phyloP scores from a whole-genome alignment of 2,329 filamentous ascomycete species.

The Exophiala sp. region DNA sequence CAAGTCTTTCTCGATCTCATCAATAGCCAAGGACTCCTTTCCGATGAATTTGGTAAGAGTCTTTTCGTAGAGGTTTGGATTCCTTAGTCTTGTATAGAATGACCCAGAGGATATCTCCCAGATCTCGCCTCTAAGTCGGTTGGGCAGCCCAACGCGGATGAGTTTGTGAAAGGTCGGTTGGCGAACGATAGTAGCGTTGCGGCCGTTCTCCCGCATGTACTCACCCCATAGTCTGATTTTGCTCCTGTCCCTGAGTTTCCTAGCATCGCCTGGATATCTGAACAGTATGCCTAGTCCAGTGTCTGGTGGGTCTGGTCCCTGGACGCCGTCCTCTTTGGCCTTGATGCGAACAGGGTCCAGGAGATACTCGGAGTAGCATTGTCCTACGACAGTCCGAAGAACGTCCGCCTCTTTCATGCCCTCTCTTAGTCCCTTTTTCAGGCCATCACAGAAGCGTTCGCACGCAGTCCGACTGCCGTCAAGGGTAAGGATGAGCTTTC shows the following conservation, averaged over 20 bases:
- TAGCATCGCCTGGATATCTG: constrained; percentile 88
- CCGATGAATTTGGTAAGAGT: constrained; percentile 81
- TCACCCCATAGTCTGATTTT: constrained; percentile 98
- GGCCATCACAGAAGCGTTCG: constrained; percentile 91
- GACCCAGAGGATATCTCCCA: constrained; percentile 96
- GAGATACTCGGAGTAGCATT: constrained; percentile 89
- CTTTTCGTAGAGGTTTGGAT: constrained; percentile 77
- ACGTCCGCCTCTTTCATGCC: constrained; percentile 85
- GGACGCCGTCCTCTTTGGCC: constrained; percentile 53
- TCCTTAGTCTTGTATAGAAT: constrained; percentile 80
- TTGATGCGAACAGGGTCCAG: constrained; percentile 50
- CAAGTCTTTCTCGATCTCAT: constrained; percentile 98
- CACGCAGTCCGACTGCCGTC: constrained; percentile 84
- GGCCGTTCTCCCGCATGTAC: constrained; percentile 90
- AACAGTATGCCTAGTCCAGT: constrained; percentile 90
- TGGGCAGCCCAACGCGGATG: constrained; percentile 90
- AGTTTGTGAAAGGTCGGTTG: constrained; percentile 98
- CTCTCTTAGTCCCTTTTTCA: constrained; percentile 84
- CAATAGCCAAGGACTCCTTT: constrained; percentile 87
- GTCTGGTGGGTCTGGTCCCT: constrained; percentile 65
- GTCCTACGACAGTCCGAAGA: constrained; percentile 71
- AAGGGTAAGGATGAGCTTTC: constrained; percentile 87
- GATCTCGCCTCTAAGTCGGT: constrained; percentile 85
- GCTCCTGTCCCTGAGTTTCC: constrained; percentile 87
- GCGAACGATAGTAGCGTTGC: constrained; percentile 85